Evolutionary conservation across 2,329 filamentous ascomycete genomes (phyloP), one percentile per base, ranked within the genome.

Genomic region (Ophiostoma montium): DNA sequence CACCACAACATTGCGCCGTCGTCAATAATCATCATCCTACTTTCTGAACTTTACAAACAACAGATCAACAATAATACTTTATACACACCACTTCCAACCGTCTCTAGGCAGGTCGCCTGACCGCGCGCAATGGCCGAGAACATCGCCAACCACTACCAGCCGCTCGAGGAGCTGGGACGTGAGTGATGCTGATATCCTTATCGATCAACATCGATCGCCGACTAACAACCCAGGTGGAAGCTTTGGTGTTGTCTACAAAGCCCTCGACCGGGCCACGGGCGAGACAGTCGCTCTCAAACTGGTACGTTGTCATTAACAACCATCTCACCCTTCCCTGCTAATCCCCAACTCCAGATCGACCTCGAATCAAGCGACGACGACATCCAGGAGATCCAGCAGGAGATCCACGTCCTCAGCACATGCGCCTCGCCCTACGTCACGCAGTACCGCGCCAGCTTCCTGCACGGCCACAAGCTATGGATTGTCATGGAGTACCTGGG

Each of bases 401-500:
- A 98, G 63, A 96, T 98, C 57, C 84, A 87, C 3, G 84, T 98
- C 32, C 74, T 98, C 53, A 92, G 89, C 66, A 95, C 92, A 48
- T 98, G 92, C 70, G 84, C 85, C 57, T 95, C 89, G 63, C 84
- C 85, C 44, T 94, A 84, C 65, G 88, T 98, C 57, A 96, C 92
- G 15, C 86, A 94, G 63, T 98, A 98, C 73, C 94, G 89, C 64
- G 85, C 86, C 19, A 95, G 89, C 62, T 98, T 96, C 64, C 76
- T 96, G n/a, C 80, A 86, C 57, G 92, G 92, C 23, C 85, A 89
- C 63, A 98, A 96, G 68, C 70, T 98, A 71, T 98, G 92, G 92
- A 98, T 98, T 61, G 87, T 96, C 51, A 98, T 98, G 92, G 92
- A 98, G 66, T 98, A 84, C 61, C 71, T 98, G 11, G 92, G 92